Evolutionary conservation across 345 rosid genomes (phyloP).

Genomic region (Melaleuca quinquenervia): DNA sequence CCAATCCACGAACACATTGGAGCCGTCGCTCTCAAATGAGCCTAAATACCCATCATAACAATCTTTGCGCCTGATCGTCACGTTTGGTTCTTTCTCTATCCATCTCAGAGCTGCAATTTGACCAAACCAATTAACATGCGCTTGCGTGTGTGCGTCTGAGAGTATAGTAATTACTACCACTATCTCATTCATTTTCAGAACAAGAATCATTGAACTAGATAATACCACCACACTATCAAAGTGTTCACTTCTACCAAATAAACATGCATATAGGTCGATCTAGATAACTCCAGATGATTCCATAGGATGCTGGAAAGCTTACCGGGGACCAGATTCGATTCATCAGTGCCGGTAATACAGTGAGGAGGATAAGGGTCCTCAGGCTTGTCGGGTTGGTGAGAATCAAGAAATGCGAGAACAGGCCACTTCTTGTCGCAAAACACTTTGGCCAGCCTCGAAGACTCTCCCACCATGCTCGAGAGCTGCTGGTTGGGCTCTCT

Average conservation of each 20-base stretch:
- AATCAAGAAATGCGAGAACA: conserved; percentile 21
- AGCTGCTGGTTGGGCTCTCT: conserved; percentile 19
- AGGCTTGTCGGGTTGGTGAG: conserved; percentile 27
- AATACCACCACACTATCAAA: neutral
- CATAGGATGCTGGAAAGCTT: neutral
- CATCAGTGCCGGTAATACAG: conserved; percentile 24
- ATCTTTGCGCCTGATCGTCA: conserved; percentile 32
- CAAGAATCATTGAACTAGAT: neutral
- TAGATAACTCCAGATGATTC: neutral
- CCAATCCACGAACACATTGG: conserved; percentile 40
- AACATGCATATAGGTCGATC: neutral
- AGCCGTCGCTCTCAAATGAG: conserved; percentile 38
- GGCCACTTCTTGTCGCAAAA: conserved; percentile 27
- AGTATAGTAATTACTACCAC: neutral
- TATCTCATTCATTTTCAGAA: neutral
- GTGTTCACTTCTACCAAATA: neutral
- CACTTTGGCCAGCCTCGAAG: conserved; percentile 10
- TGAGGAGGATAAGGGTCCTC: conserved; percentile 35
- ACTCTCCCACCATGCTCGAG: conserved; percentile 17
- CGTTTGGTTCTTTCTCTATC: conserved; percentile 35
- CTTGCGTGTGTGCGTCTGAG: neutral
- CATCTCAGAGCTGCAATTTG: conserved; percentile 23
- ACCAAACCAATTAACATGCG: neutral
- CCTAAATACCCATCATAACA: conserved; percentile 49
- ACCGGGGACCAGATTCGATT: conserved; percentile 28